Evolutionary conservation across 1,284 basidiomycete species (phyloP), one percentile per base, ranked within the genome.

Genomic region (Coriolopsis trogii): DNA sequence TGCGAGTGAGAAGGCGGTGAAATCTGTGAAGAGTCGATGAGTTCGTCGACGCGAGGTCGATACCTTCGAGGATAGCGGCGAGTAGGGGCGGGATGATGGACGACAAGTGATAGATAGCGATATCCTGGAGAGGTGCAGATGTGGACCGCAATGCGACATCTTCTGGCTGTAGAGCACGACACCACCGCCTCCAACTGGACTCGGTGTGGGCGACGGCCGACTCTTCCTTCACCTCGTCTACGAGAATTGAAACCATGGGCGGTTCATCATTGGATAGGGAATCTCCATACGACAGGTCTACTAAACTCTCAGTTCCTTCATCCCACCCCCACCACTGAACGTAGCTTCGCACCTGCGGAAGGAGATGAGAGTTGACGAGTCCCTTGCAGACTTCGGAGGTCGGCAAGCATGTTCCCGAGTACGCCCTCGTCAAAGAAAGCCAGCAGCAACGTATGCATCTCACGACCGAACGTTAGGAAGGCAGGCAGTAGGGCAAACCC

Each of bases 401-500:
- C 74, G 40, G 76, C 70, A 21, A 87, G 64, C 41, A 81, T 71
- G 15, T 70, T 70, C 46, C 80, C 74, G 3, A 88, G 63, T 15
- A 89, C 67, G 29, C 74, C 73, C 23, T 78, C 75, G 53, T 88
- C 82, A 60, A 87, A 89, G 63, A 89, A 87, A 4, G 68, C 64
- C 30, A 89, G 67, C 8, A 90, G 67, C 3, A 83, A 77, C 12
- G 71, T 63, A 57, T 82, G 76, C 80, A 88, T 84, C 55, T 77
- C 77, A 28, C 68, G 61, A 13, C 69, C 74, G 66, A 89, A 90
- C 31, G 84, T 83, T 13, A 75, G 70, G 60, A 90, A 88, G 0
- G 87, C 85, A 6, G 86, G 86, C 26, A 89, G 76, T 44, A 88
- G 67, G 9, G 83, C 81, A 53, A 81, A 79, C 1, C 78, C 83